A percentile compares a stretch with the other conserved stretches of the same genome.
Conservation (phyloP, 192 early-diverging fungal genomes). For the Jimgerdemannia lactiflua region DNA sequence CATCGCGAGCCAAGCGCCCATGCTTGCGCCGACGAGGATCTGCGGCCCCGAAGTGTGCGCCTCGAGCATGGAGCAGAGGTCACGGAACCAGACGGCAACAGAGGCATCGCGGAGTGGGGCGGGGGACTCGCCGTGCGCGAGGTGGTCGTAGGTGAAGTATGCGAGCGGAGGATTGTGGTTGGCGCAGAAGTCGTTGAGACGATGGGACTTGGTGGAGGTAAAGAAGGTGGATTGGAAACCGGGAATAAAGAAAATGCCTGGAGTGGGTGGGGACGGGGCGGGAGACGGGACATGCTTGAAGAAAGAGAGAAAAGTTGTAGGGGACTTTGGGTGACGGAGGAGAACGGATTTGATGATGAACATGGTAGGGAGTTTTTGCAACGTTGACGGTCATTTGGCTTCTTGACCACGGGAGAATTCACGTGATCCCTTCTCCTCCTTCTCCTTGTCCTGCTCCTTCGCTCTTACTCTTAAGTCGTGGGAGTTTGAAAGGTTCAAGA, state of each 20-base stretch:
- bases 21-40: conserved; percentile 20
- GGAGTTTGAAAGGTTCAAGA: no score
- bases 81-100: conserved; percentile 19
- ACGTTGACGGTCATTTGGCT: no score
- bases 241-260: conserved; percentile 23
- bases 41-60: neutral
- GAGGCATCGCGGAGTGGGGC: neutral
- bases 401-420: no score
- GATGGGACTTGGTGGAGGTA: conserved; percentile 17
- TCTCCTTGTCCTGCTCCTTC: no score
- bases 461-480: no score
- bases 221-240: conserved; percentile 21
- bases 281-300: neutral
- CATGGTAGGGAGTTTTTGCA: neutral
- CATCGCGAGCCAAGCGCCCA: conserved; percentile 26
- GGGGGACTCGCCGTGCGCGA: neutral
- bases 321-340: neutral
- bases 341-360: neutral
- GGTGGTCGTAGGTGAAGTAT: conserved; percentile 27
- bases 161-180: neutral
- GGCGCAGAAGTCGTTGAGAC: conserved; percentile 3
- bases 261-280: no score
- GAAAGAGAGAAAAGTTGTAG: neutral
- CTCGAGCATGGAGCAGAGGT: conserved; percentile 5
- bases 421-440: no score